Base-by-base conservation (phyloP, 2,329 filamentous ascomycete species). In the Ramularia endophylla region DNA sequence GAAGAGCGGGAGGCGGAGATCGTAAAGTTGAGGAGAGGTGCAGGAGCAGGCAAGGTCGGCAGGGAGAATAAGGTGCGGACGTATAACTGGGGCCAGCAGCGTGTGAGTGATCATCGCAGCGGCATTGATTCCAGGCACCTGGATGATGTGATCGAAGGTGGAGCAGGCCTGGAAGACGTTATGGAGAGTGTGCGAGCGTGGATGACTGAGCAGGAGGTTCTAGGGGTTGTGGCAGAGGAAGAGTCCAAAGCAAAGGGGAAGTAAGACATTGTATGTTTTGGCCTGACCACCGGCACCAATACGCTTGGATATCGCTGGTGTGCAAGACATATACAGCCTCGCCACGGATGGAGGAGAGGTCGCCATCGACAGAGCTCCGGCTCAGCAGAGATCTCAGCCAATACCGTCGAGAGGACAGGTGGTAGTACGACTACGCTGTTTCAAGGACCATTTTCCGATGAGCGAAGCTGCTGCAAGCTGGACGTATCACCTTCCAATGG, bases 1-100 rank as follows among this genome's bases (percentile, higher is more conserved):
- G 89, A 95, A 61, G 81, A 83, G 50, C 78, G 87, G 22, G 90
- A 98, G 64, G 86, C 87, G 54, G 81, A 90, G 61, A 76, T 89
- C 19, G 73, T 81, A 13, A 74, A 72, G 16, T 63, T 97, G 64
- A 74, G 89, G 41, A 78, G 88, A 60, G 87, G 82, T 50, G 87
- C 88, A 49, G 81, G 85, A 52, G 81, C 88, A 42, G 83, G 73
- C 6, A 76, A 83, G 56, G 89, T 92, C 68, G 92, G 89, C 5
- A 77, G 92, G 30, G 87, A 87, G 34, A 88, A 97, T 68, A 98
- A 98, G 70, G 83, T 98, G 44, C 74, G 89, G 46, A 95, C 89
- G 0, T 95, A 95, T 65, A 95, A 95, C 63, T 85, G 72, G 63
- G 71, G 72, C 3, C 80, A 86, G 63, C 81, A 88, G 64, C 74